phyloP scores from a whole-genome alignment of 352 stramenopile genomes.

The Pythium scleroteichum region DNA sequence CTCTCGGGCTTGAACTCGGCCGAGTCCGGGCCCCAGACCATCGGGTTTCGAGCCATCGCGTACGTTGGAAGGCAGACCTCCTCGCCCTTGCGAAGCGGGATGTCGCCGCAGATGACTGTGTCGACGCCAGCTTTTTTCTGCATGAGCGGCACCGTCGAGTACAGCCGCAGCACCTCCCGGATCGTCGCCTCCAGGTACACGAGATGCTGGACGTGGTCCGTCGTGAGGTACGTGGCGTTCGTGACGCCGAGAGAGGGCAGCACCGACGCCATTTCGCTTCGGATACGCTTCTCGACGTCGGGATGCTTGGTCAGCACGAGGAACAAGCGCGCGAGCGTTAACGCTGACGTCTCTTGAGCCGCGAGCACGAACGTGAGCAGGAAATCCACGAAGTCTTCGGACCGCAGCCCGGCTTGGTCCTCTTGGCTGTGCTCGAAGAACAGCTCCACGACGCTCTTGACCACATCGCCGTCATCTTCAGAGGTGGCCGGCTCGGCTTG shows the following conservation, averaged over 20 bases:
- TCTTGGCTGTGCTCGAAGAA: constrained; percentile 21
- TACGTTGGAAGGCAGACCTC: constrained; percentile 33
- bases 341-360: constrained; percentile 73
- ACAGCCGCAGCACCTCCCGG: constrained; percentile 63
- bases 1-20: constrained; percentile 60
- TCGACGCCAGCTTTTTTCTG: constrained; percentile 58
- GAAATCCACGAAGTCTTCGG: constrained; percentile 65
- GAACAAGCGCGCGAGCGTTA: constrained; percentile 68
- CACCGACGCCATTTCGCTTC: constrained; percentile 40
- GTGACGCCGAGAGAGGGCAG: constrained; percentile 34
- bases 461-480: background rate
- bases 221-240: constrained; percentile 29
- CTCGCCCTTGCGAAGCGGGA: constrained; percentile 28
- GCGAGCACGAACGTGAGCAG: constrained; percentile 71
- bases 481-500: background rate
- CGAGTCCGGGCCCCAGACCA: constrained; percentile 50
- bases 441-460: constrained; percentile 24
- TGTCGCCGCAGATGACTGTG: constrained; percentile 41
- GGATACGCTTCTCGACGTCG: constrained; percentile 39
- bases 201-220: constrained; percentile 52
- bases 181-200: constrained; percentile 63
- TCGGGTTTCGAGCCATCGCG: constrained; percentile 31
- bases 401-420: constrained; percentile 28
- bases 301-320: constrained; percentile 65
- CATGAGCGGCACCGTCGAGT: constrained; percentile 57